Percentiles rank a stretch among this genome's conserved stretches.
Conservation (phyloP, 2,329 filamentous ascomycete species). For the Pestalotiopsis sp. region DNA sequence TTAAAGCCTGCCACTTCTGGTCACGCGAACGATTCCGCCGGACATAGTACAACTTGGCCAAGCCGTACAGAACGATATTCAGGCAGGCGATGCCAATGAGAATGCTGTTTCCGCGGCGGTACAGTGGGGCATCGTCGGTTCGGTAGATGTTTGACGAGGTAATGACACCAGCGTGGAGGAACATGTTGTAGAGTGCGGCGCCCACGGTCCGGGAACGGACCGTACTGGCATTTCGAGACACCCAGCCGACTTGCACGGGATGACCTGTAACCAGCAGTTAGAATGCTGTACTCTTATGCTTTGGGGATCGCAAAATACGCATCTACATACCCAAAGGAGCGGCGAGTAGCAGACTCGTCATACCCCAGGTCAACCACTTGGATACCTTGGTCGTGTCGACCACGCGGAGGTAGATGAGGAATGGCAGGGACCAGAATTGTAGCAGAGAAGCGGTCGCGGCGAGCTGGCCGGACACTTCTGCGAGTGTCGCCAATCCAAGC, state of each 20-base stretch:
- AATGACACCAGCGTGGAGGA: slow-evolving; percentile 37
- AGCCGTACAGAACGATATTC: slow-evolving; percentile 52
- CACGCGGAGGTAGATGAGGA: slow-evolving; percentile 53
- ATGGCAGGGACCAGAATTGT: slow-evolving; percentile 63
- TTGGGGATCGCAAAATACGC: slow-evolving; percentile 3
- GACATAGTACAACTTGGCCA: slow-evolving; percentile 55
- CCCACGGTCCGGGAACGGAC: slow-evolving; percentile 61
- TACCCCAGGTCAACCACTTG: slow-evolving; percentile 43
- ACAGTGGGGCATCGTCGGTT: slow-evolving; percentile 51
- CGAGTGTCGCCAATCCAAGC: slow-evolving; percentile 36
- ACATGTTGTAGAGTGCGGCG: slow-evolving; percentile 58
- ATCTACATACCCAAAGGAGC: slow-evolving; percentile 39
- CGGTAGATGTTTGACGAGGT: slow-evolving; percentile 37
- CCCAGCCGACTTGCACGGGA: slow-evolving; percentile 24
- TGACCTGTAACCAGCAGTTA: slow-evolving; percentile 16
- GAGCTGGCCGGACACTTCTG: slow-evolving; percentile 50
- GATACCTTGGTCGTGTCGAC: slow-evolving; percentile 38
- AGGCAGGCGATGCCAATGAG: slow-evolving; percentile 52
- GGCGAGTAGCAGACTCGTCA: slow-evolving; percentile 43
- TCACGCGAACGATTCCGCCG: slow-evolving; percentile 48
- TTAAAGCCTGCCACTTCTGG: slow-evolving; percentile 49
- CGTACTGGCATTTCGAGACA: slow-evolving; percentile 57
- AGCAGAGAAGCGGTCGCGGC: slow-evolving; percentile 47
- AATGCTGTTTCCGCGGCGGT: slow-evolving; percentile 55
- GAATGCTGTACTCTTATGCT: neutral